phyloP scores from a whole-genome alignment of 2,329 filamentous ascomycete genomes.

The Calonectria pauciramosa region DNA sequence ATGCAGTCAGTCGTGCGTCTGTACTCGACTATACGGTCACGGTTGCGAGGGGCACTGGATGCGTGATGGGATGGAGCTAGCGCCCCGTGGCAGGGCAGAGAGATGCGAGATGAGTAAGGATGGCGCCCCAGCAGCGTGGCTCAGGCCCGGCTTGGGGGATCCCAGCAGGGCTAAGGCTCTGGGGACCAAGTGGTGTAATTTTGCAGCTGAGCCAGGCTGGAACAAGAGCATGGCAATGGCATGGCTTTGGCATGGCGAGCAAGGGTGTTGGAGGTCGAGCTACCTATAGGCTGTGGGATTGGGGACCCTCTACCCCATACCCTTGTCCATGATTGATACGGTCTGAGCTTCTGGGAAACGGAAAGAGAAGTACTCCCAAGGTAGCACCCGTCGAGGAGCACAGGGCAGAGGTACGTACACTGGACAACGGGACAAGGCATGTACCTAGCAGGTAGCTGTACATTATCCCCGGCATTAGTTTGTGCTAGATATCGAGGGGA shows the following conservation, averaged over 20 bases:
- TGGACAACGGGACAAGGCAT: neutral
- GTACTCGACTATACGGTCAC: neutral
- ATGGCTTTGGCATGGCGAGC: constrained; percentile 23
- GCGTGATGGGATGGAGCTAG: constrained; percentile 13
- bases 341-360: neutral
- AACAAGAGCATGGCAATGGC: constrained; percentile 17
- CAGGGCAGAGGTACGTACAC: neutral
- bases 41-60: neutral
- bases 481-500: neutral
- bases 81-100: constrained; percentile 9
- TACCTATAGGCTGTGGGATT: neutral
- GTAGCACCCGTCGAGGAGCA: neutral
- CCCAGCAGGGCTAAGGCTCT: constrained; percentile 8
- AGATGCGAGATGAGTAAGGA: constrained; percentile 29
- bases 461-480: neutral
- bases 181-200: constrained; percentile 2
- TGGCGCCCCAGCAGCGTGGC: constrained; percentile 14
- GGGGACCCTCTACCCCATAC: constrained; percentile 2
- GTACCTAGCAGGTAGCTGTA: neutral
- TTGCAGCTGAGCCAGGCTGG: constrained; percentile 12
- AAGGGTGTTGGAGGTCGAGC: constrained; percentile 12
- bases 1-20: constrained; percentile 12
- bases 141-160: constrained; percentile 15
- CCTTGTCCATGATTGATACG: constrained; percentile 9
- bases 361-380: neutral